These are phyloP conservation scores for Sporothrix curviconia DNA, from an alignment of 2,329 filamentous ascomycete species.

Conservation along the genomic window DNA sequence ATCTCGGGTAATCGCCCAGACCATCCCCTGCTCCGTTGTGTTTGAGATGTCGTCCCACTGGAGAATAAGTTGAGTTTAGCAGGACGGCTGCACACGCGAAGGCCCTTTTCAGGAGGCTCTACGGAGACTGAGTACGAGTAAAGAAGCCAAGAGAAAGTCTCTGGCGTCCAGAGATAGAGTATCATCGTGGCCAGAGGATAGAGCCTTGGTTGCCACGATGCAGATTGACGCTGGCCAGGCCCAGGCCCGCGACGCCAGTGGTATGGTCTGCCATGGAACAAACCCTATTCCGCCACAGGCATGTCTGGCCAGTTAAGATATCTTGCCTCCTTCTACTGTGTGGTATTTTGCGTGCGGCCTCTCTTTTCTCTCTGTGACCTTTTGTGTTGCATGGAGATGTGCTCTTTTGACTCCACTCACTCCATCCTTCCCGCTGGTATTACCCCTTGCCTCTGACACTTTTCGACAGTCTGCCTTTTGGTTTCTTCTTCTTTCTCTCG, in stretches of 20 bases:
- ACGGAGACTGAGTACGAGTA: neutral
- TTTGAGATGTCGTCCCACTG: constrained; percentile 26
- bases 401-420: neutral
- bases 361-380: neutral
- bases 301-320: too few species aligned
- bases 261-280: too few species aligned
- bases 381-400: constrained; percentile 11
- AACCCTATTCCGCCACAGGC: too few species aligned
- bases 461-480: neutral
- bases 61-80: constrained; percentile 1
- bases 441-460: neutral
- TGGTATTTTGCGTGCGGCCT: too few species aligned
- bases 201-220: too few species aligned
- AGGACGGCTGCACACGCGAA: constrained; percentile 3
- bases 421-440: neutral
- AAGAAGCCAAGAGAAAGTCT: too few species aligned
- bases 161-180: too few species aligned
- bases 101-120: neutral
- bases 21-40: constrained; percentile 13
- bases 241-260: too few species aligned
- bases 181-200: too few species aligned
- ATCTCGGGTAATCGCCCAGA: constrained; percentile 24
- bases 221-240: too few species aligned
- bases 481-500: neutral
- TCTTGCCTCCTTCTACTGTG: too few species aligned